These are phyloP conservation scores for Anthostomella pinea DNA, from an alignment of 2,329 filamentous ascomycete species.

Conservation along the genomic window DNA sequence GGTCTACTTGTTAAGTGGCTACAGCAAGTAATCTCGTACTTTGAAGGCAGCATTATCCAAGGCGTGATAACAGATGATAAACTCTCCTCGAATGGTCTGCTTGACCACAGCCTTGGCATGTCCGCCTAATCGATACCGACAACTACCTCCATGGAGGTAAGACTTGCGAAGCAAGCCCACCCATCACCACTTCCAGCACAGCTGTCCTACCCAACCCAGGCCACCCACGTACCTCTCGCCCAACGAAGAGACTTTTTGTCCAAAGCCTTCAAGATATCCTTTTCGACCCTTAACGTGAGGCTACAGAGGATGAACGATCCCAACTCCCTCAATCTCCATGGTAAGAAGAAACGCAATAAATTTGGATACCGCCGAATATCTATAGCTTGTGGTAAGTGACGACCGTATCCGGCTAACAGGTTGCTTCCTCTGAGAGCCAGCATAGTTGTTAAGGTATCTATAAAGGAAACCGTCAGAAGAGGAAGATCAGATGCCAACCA, in stretches of 20 bases:
- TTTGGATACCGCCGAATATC: conserved; percentile 93
- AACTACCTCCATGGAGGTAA: conserved; percentile 32
- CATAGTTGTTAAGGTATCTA: conserved; percentile 13
- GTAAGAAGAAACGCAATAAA: conserved; percentile 73
- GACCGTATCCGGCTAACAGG: not conserved
- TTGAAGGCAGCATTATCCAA: too few relatives aligned
- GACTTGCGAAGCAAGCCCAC: conserved; percentile 24
- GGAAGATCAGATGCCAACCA: conserved; percentile 89
- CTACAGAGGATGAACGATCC: conserved; percentile 37
- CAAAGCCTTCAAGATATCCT: conserved; percentile 42
- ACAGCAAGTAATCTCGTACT: too few relatives aligned
- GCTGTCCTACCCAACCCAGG: conserved; percentile 29
- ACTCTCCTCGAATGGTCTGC: too few relatives aligned
- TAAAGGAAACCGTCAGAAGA: conserved; percentile 82
- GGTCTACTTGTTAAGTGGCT: too few relatives aligned
- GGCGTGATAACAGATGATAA: too few relatives aligned
- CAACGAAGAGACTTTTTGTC: conserved; percentile 38
- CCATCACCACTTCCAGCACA: conserved; percentile 24
- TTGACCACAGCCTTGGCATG: too few relatives aligned
- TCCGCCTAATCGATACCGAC: conserved; percentile 27
- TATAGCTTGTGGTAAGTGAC: conserved; percentile 84
- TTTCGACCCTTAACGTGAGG: conserved; percentile 48
- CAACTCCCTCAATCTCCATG: conserved; percentile 36
- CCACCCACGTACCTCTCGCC: conserved; percentile 30
- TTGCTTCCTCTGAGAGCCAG: too few relatives aligned